phyloP scores from a whole-genome alignment of 2,329 filamentous ascomycete genomes.

The Aurifilum marmelostoma region DNA sequence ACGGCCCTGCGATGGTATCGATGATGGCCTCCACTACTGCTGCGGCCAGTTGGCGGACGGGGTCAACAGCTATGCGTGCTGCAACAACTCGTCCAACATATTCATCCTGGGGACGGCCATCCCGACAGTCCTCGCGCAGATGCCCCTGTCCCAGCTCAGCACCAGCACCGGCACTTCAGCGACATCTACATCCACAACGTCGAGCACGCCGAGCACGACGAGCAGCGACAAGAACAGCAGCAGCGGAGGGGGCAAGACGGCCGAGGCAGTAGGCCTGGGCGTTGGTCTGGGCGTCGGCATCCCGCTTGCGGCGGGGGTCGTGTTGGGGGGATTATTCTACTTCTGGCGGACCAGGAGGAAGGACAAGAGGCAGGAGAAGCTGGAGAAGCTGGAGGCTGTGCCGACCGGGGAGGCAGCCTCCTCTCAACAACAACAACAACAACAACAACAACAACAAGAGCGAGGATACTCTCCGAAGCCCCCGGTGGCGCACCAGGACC shows the following conservation, averaged over 20 bases:
- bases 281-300: constrained; percentile 11
- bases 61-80: constrained; percentile 5
- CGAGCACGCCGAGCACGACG: not conserved
- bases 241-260: not conserved
- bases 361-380: not conserved
- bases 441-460: too few species aligned
- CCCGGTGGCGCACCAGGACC: not conserved
- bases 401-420: not conserved
- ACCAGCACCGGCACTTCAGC: too few species aligned
- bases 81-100: constrained; percentile 7
- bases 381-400: not conserved
- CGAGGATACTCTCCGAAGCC: constrained; percentile 2
- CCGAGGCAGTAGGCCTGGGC: constrained; percentile 1
- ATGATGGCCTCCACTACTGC: constrained; percentile 5
- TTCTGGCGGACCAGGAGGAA: constrained; percentile 10
- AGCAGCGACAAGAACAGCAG: not conserved
- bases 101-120: constrained; percentile 11
- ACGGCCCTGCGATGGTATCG: constrained; percentile 14
- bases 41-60: not conserved
- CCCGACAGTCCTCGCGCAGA: constrained; percentile 1
- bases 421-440: not conserved
- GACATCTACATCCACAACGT: not conserved
- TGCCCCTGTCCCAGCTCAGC: constrained; percentile 10
- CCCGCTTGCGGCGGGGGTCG: constrained; percentile 3
- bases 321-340: not conserved